Percentiles rank a stretch among this genome's conserved stretches.
phyloP scores from a whole-genome alignment of 2,329 filamentous ascomycete species.

The Atkinsonella hypoxylon region DNA sequence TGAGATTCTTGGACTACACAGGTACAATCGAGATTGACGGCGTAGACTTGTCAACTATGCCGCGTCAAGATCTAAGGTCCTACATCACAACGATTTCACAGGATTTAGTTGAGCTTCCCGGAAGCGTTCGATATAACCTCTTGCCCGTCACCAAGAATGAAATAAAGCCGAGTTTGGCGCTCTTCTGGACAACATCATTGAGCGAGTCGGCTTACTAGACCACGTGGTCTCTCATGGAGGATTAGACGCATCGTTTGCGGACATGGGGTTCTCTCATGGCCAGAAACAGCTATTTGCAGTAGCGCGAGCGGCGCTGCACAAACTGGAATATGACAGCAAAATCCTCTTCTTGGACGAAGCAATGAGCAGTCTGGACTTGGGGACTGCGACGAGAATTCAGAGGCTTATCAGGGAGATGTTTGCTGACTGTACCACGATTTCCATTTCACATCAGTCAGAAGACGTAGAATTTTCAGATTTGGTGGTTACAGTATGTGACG shows the following conservation, averaged over 20 bases:
- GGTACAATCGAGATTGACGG: conserved; percentile 13
- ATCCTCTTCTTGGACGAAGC: conserved; percentile 6
- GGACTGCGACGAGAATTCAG: conserved; percentile 1
- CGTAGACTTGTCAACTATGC: conserved; percentile 15
- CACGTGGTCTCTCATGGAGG: conserved; percentile 6
- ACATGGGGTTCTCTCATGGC: conserved; percentile 8
- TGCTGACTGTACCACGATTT: neutral
- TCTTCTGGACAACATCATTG: conserved; percentile 5
- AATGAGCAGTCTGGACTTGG: conserved; percentile 4
- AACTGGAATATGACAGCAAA: neutral
- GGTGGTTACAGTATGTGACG: neutral
- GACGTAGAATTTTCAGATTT: neutral
- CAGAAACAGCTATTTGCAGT: conserved; percentile 11
- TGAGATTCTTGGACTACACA: neutral
- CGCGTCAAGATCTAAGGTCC: conserved; percentile 13
- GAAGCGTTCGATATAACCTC: conserved; percentile 8
- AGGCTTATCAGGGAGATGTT: neutral
- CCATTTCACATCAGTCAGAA: neutral
- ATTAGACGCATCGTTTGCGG: conserved; percentile 7
- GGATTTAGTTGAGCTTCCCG: conserved; percentile 13
- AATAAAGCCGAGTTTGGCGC: conserved; percentile 1
- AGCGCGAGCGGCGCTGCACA: conserved; percentile 7
- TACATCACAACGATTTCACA: conserved; percentile 20
- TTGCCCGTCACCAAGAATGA: neutral
- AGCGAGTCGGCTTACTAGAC: conserved; percentile 8